Conservation (phyloP, 768 basidiomycete species). For the Pulveroboletus sp. region DNA sequence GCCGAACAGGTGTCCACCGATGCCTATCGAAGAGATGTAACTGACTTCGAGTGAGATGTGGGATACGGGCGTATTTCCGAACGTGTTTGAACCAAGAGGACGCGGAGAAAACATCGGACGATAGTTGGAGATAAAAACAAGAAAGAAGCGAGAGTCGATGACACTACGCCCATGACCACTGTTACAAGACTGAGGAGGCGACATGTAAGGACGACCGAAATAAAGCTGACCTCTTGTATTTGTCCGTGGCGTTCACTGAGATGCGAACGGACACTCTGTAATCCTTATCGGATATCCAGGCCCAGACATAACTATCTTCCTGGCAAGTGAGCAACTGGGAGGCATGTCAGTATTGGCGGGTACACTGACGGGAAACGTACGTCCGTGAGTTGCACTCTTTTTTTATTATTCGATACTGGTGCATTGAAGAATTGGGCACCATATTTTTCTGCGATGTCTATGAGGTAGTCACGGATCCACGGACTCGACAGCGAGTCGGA, state of each 20-base stretch:
- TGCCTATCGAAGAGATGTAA: constrained; percentile 39
- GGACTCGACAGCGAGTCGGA: constrained; percentile 36
- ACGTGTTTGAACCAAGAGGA: constrained; percentile 35
- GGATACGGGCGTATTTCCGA: constrained; percentile 36
- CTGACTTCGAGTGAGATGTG: constrained; percentile 54
- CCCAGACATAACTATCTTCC: constrained; percentile 53
- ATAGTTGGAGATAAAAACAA: constrained; percentile 47
- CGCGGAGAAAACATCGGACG: constrained; percentile 49
- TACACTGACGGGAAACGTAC: constrained; percentile 28
- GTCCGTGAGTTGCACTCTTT: constrained; percentile 57
- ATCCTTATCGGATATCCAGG: constrained; percentile 53
- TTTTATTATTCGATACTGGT: constrained; percentile 32
- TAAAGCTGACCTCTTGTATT: constrained; percentile 38
- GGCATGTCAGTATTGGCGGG: not conserved
- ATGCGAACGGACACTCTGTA: constrained; percentile 50
- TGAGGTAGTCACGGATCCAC: constrained; percentile 57
- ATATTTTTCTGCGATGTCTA: constrained; percentile 44
- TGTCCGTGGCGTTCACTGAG: constrained; percentile 43
- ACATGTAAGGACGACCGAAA: not conserved
- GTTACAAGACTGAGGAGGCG: constrained; percentile 4
- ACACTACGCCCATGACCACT: constrained; percentile 33
- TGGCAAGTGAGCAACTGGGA: constrained; percentile 54
- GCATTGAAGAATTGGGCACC: constrained; percentile 39
- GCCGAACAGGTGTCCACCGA: constrained; percentile 42
- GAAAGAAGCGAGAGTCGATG: constrained; percentile 41